Evolutionary conservation across 2,329 filamentous ascomycete species (phyloP).

Genomic region (Fusarium sp.): DNA sequence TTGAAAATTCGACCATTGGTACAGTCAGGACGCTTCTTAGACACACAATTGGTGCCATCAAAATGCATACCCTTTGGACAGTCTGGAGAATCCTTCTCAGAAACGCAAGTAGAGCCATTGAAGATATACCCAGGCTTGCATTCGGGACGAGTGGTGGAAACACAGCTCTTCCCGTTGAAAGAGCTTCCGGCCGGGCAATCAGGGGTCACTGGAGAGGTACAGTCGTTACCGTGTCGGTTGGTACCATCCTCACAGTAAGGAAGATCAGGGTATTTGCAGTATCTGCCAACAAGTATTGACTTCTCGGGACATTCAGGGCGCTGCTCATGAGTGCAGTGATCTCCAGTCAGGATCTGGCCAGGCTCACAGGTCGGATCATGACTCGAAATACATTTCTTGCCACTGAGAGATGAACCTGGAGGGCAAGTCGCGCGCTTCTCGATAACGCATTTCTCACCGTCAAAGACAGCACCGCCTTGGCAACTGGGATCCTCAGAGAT

Average conservation of each 20-base stretch:
- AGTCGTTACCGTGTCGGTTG: background rate
- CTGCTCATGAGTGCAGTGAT: background rate
- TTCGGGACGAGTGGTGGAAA: background rate
- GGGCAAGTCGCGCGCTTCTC: constrained; percentile 4
- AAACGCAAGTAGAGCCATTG: background rate
- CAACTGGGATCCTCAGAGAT: background rate
- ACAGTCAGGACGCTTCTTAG: background rate
- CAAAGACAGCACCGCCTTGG: background rate
- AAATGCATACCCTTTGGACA: constrained; percentile 4
- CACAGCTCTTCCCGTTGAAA: background rate
- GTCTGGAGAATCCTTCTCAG: background rate
- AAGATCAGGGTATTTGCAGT: constrained; percentile 14
- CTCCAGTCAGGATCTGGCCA: background rate
- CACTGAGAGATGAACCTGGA: background rate
- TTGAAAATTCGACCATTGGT: background rate
- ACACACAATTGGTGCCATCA: constrained; percentile 11
- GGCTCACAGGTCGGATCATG: background rate
- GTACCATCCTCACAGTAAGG: constrained; percentile 9
- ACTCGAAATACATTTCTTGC: constrained; percentile 11
- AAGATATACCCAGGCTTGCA: constrained; percentile 4
- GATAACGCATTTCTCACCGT: constrained; percentile 4
- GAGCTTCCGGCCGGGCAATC: background rate
- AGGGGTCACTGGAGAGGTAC: background rate
- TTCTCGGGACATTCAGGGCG: background rate
- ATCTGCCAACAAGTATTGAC: constrained; percentile 1